These are phyloP conservation scores for Sequoiadendron giganteum DNA, from an alignment of 75 land plant species.

Conservation along the genomic window DNA sequence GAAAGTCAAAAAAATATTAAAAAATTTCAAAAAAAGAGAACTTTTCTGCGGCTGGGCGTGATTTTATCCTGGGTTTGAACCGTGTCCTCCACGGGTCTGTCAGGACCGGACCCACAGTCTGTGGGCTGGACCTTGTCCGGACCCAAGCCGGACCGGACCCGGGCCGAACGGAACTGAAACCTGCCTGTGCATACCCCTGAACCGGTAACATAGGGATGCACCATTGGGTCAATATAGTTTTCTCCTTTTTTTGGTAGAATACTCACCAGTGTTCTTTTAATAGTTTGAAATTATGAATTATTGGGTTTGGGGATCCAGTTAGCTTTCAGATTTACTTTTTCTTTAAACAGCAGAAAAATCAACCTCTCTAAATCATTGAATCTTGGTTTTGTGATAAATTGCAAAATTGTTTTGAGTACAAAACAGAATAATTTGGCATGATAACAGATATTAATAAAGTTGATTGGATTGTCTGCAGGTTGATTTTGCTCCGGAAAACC, in stretches of 20 bases:
- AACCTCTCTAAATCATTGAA: not conserved
- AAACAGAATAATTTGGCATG: not conserved
- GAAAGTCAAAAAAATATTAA: too few relatives aligned
- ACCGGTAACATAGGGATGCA: too few relatives aligned
- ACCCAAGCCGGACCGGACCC: too few relatives aligned
- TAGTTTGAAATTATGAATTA: not conserved
- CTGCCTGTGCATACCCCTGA: too few relatives aligned
- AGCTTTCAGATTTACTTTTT: not conserved
- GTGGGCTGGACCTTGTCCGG: too few relatives aligned
- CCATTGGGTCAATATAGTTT: not conserved
- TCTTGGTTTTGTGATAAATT: not conserved
- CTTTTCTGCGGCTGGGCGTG: too few relatives aligned
- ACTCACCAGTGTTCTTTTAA: not conserved
- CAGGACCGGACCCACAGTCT: too few relatives aligned
- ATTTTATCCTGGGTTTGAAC: too few relatives aligned
- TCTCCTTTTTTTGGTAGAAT: not conserved
- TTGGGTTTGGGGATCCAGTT: not conserved
- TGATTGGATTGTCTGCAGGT: not conserved
- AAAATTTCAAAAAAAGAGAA: too few relatives aligned
- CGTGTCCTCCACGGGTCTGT: too few relatives aligned
- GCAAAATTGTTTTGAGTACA: not conserved
- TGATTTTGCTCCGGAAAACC: not conserved
- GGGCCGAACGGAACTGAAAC: too few relatives aligned
- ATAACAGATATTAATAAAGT: too few relatives aligned
- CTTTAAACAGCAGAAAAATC: not conserved